These are phyloP conservation scores for Fraxinus ornus DNA, from an alignment of 305 asterid genomes.

Conservation along the genomic window DNA sequence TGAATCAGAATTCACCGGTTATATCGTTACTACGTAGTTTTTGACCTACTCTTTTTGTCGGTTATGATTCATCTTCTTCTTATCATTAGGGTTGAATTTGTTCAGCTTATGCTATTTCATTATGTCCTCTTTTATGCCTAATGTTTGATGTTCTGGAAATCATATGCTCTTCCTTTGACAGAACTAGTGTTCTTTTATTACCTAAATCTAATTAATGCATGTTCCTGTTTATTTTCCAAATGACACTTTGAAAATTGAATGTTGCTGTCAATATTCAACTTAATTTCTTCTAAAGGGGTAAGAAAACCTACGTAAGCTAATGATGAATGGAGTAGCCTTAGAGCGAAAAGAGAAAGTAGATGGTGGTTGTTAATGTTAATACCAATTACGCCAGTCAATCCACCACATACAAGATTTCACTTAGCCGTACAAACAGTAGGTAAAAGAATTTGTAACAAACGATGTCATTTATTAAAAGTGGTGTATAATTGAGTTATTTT, in stretches of 20 bases:
- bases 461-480: too few species aligned
- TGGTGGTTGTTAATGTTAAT: background rate
- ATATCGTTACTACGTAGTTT: background rate
- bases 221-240: background rate
- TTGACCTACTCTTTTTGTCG: background rate
- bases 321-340: background rate
- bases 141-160: background rate
- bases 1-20: background rate
- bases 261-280: background rate
- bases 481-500: too few species aligned
- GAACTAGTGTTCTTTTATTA: background rate
- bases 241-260: background rate
- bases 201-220: too few species aligned
- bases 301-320: background rate
- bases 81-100: background rate
- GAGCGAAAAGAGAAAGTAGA: background rate
- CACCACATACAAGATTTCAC: background rate
- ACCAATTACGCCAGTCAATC: background rate
- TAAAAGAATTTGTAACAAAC: too few species aligned
- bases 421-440: too few species aligned
- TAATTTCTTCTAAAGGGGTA: background rate
- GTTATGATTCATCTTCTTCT: background rate
- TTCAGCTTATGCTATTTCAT: background rate
- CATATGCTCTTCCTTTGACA: background rate
- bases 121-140: background rate